Base-by-base conservation (phyloP, 1,139 yeast genomes). In the Debaryomyces robertsiae region DNA sequence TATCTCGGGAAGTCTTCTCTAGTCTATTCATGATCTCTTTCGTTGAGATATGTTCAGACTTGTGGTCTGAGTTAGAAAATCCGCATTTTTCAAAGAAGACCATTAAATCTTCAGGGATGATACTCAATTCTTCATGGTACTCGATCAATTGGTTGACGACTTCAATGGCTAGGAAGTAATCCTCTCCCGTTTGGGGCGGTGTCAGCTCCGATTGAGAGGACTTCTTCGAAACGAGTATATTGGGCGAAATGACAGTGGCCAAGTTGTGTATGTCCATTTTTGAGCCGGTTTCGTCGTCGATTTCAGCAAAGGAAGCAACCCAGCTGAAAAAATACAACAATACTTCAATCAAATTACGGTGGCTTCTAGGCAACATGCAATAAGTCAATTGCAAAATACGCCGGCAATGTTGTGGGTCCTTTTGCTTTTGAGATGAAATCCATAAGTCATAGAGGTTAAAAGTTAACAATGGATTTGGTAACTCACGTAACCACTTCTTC, bases 211-310 rank as follows among this genome's bases (percentile, higher is more conserved):
- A 54, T 6, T 58, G 65, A 3, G 63, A 49, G 1, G 57, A 48
- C 19, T 72, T 73, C 48, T 70, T 65, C 7, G 79, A 60, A 51
- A 84, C 84, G 30, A 94, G 69, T 35, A 94, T 82, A 54, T 93
- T 94, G 1, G 99, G 99, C 0, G 98, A 87, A 40, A 94, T 77
- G 4, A 94, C 99, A 0, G 98, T 93, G 1, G 98, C 96, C 46
- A 94, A 73, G 60, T 94, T 94, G 58, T 91, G 96, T 27, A 86
- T 79, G 59, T 93, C 98, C 99, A 94, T 94, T 66, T 91, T 93
- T 6, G 97, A 90, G 0, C 98, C 98, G 18, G 79, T 79, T 50
- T 84, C 88, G 53, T 85, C 89, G 54, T 85, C 94, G 46, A 86
- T 79, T 52, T 88, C 93, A 1, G 98, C 87, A 65, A 94, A 94